These are phyloP conservation scores for Colletotrichum truncatum DNA, from an alignment of 2,329 filamentous ascomycete species.

Conservation along the genomic window DNA sequence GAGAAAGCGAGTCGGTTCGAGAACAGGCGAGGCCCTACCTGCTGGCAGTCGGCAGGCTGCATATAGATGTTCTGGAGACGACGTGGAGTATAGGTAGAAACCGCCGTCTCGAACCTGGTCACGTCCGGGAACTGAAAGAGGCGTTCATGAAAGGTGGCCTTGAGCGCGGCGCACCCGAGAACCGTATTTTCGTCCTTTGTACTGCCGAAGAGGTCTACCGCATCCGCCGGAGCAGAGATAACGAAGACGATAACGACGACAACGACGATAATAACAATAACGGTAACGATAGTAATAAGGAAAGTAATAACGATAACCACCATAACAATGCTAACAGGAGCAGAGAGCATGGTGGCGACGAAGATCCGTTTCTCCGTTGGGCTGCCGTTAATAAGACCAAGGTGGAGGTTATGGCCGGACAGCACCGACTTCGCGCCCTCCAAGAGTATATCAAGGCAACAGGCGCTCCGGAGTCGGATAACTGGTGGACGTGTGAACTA, in stretches of 20 bases:
- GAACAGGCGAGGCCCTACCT: not conserved
- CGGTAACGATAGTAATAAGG: not conserved
- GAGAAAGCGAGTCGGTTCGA: not conserved
- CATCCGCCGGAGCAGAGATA: not conserved
- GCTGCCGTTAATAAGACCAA: not conserved
- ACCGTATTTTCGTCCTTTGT: not conserved
- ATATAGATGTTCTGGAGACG: not conserved
- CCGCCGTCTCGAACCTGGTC: not conserved
- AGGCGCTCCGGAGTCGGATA: not conserved
- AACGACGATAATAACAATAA: not conserved
- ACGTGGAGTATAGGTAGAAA: not conserved
- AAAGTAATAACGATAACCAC: not conserved
- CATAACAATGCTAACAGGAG: not conserved
- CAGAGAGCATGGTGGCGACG: not conserved
- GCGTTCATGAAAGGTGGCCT: not conserved
- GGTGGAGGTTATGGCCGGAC: slow-evolving; percentile 14
- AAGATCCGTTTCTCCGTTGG: not conserved
- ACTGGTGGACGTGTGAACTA: slow-evolving; percentile 29
- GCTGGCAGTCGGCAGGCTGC: not conserved
- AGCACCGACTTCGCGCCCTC: slow-evolving; percentile 28
- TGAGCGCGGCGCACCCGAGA: not conserved
- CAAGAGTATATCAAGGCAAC: slow-evolving; percentile 11
- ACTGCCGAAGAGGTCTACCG: not conserved
- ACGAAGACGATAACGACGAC: not conserved
- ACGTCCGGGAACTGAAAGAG: not conserved